These are phyloP conservation scores for Penicillium expansum DNA, from an alignment of 2,329 filamentous ascomycete species.

Conservation along the genomic window DNA sequence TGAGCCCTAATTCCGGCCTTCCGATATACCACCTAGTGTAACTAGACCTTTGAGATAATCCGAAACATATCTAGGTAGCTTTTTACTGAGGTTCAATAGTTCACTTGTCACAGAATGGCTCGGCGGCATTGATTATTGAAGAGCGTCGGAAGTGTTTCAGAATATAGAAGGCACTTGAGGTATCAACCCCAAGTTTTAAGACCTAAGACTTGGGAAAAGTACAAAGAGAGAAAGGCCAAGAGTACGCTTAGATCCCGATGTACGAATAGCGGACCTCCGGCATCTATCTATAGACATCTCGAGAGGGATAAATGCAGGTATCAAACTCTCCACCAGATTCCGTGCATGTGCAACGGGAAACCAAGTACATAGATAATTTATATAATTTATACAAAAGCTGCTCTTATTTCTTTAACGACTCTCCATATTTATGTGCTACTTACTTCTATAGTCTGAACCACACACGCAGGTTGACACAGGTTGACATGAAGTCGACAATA, in stretches of 20 bases:
- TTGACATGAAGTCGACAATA: constrained; percentile 6
- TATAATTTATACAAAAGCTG: background rate
- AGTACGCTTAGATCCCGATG: constrained; percentile 3
- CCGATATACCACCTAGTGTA: constrained; percentile 8
- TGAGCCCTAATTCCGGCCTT: constrained; percentile 5
- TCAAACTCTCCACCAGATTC: background rate
- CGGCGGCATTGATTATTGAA: background rate
- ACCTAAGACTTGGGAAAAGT: background rate
- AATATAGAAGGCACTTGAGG: background rate
- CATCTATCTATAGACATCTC: constrained; percentile 11
- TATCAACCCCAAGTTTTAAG: background rate
- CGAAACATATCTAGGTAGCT: background rate
- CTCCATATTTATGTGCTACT: background rate
- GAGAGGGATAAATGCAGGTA: constrained; percentile 2
- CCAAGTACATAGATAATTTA: background rate
- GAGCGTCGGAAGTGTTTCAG: background rate
- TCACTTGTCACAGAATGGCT: background rate
- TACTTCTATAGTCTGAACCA: background rate
- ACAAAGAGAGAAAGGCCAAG: background rate
- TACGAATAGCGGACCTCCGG: constrained; percentile 8
- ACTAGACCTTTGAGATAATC: background rate
- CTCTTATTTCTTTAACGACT: background rate
- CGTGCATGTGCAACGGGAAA: constrained; percentile 4
- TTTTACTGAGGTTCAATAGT: background rate
- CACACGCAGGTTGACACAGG: background rate